phyloP scores from a whole-genome alignment of 2,329 filamentous ascomycete species.

The Dryadomyces quercus-mongolicae region DNA sequence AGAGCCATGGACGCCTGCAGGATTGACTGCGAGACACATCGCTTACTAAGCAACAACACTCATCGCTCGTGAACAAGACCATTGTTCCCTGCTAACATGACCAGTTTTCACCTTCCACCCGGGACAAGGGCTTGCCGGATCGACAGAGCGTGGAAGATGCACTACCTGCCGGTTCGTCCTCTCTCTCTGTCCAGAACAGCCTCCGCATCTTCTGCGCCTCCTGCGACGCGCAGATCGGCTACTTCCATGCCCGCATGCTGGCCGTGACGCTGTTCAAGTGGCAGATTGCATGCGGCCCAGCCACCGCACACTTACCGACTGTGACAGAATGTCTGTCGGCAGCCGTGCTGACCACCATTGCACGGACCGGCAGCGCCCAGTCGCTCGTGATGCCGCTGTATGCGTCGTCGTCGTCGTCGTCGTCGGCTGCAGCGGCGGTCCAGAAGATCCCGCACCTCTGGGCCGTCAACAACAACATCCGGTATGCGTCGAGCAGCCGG shows the following conservation, averaged over 20 bases:
- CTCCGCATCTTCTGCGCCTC: constrained; percentile 31
- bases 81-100: constrained; percentile 11
- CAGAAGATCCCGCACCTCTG: constrained; percentile 34
- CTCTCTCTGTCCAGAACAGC: constrained; percentile 4
- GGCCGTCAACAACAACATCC: constrained; percentile 43
- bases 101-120: constrained; percentile 26
- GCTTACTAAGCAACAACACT: not conserved
- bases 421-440: not conserved
- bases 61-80: no score
- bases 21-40: constrained; percentile 36
- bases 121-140: constrained; percentile 16
- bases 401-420: not conserved
- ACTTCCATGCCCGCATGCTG: constrained; percentile 29
- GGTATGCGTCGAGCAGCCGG: constrained; percentile 32
- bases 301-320: constrained; percentile 16
- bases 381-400: constrained; percentile 34
- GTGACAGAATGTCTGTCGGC: constrained; percentile 38
- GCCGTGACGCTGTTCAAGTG: constrained; percentile 46
- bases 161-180: not conserved
- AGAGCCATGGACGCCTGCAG: constrained; percentile 34
- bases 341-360: constrained; percentile 38
- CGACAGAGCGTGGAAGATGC: constrained; percentile 15
- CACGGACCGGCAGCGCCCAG: constrained; percentile 46
- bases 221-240: constrained; percentile 35
- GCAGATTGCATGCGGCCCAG: constrained; percentile 24